Conservation (phyloP, 208 protist species). For the Leishmania tarentolae region DNA sequence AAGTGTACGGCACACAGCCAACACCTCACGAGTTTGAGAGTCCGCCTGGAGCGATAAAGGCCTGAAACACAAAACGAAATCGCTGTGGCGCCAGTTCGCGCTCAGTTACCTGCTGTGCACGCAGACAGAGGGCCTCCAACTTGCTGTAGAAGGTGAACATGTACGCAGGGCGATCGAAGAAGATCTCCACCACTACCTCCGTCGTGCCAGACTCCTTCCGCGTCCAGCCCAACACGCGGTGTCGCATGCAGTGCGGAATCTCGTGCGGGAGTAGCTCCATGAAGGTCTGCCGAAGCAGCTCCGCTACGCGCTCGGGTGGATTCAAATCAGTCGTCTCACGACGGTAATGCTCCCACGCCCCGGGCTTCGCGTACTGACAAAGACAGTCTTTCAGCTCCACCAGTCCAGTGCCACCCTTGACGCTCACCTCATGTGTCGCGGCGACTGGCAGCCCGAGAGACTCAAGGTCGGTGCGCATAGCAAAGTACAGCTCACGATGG, state of each 20-base stretch:
- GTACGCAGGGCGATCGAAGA: conserved; percentile 87
- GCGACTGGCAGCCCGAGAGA: conserved; percentile 69
- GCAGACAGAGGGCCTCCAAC: conserved; percentile 81
- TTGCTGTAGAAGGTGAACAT: conserved; percentile 92
- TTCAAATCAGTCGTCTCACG: conserved; percentile 72
- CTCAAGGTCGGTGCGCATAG: conserved; percentile 87
- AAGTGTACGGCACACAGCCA: background rate
- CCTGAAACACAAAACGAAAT: conserved; percentile 89
- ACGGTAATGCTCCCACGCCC: conserved; percentile 70
- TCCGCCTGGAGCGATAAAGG: conserved; percentile 80
- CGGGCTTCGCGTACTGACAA: conserved; percentile 72
- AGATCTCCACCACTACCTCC: conserved; percentile 91
- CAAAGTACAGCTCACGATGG: conserved; percentile 89
- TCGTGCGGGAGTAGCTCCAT: conserved; percentile 88
- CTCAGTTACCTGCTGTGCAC: conserved; percentile 69
- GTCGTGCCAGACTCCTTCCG: conserved; percentile 76
- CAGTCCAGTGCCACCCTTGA: conserved; percentile 81
- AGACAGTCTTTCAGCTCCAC: conserved; percentile 91
- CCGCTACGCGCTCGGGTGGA: conserved; percentile 73
- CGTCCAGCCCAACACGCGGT: conserved; percentile 89
- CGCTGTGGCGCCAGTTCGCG: conserved; percentile 54
- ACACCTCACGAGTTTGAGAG: conserved; percentile 43
- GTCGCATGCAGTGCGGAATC: conserved; percentile 82
- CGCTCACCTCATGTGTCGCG: conserved; percentile 75
- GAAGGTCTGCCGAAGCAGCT: conserved; percentile 83